These are phyloP conservation scores for Coffea canephora DNA, from an alignment of 257 asterid species.

Conservation along the genomic window DNA sequence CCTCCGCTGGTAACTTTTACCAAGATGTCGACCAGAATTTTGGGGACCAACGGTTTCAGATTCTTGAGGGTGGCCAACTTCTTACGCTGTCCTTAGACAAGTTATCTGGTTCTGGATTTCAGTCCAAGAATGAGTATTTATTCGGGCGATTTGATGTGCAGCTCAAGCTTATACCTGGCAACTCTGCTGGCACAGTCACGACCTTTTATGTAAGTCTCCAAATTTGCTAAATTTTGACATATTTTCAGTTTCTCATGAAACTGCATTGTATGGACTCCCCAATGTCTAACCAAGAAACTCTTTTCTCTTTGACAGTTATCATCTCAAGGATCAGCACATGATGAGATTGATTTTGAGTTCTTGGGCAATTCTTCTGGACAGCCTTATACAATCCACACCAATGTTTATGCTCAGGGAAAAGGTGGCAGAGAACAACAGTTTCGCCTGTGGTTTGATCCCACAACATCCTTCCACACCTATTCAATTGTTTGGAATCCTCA, in stretches of 20 bases:
- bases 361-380: slow-evolving; percentile 35
- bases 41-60: slow-evolving; percentile 1
- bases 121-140: slow-evolving; percentile 20
- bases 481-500: slow-evolving; percentile 40
- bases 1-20: slow-evolving; percentile 20
- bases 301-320: slow-evolving; percentile 22
- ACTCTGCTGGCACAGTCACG: slow-evolving; percentile 48
- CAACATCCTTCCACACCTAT: slow-evolving; percentile 36
- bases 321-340: slow-evolving; percentile 31
- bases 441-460: slow-evolving; percentile 40
- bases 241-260: background rate
- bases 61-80: slow-evolving; percentile 6
- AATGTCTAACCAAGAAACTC: background rate
- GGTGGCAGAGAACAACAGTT: slow-evolving; percentile 38
- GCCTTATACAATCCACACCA: slow-evolving; percentile 45
- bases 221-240: too few species aligned
- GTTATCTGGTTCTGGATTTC: background rate
- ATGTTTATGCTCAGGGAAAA: slow-evolving; percentile 37
- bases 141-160: slow-evolving; percentile 49
- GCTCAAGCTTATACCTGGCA: slow-evolving; percentile 41
- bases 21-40: slow-evolving; percentile 10
- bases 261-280: too few species aligned
- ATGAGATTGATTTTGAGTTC: slow-evolving; percentile 43
- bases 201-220: slow-evolving; percentile 19
- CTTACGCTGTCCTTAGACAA: slow-evolving; percentile 6